Evolutionary conservation across 257 asterid species (phyloP).

Genomic region (Solanum acaule): DNA sequence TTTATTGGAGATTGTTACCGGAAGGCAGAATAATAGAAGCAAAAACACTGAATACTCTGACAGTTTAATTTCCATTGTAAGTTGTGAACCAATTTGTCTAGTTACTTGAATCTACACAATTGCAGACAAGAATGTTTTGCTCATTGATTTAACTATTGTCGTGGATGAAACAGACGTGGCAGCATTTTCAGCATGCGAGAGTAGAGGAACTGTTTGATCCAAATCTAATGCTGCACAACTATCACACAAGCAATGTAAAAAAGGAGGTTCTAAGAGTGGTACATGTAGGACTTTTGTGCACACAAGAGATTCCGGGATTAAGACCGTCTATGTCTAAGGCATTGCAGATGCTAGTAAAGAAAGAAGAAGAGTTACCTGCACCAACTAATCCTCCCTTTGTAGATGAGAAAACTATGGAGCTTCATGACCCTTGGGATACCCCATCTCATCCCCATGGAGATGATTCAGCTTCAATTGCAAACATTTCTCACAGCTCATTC

Average conservation of each 20-base stretch:
- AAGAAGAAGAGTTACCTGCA: conserved; percentile 47
- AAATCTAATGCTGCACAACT: conserved; percentile 39
- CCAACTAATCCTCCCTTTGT: conserved; percentile 68
- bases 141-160: neutral
- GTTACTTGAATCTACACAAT: neutral
- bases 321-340: conserved; percentile 67
- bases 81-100: conserved; percentile 1
- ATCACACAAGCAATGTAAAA: conserved; percentile 8
- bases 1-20: conserved; percentile 55
- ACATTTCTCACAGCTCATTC: conserved; percentile 50
- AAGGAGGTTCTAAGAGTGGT: conserved; percentile 40
- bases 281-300: conserved; percentile 59
- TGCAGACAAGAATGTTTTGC: neutral
- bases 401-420: conserved; percentile 54
- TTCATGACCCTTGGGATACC: conserved; percentile 17
- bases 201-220: conserved; percentile 55
- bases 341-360: conserved; percentile 47
- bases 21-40: conserved; percentile 51
- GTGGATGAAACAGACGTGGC: conserved; percentile 45
- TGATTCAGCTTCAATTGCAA: conserved; percentile 38
- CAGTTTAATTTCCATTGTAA: conserved; percentile 45
- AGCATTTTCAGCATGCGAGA: conserved; percentile 41
- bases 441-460: neutral
- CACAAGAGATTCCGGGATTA: conserved; percentile 51
- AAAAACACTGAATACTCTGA: conserved; percentile 43